Percentiles rank a stretch among this genome's conserved stretches.
Conservation (phyloP, 805 yeast genomes). For the Wickerhamomyces mucosus region DNA sequence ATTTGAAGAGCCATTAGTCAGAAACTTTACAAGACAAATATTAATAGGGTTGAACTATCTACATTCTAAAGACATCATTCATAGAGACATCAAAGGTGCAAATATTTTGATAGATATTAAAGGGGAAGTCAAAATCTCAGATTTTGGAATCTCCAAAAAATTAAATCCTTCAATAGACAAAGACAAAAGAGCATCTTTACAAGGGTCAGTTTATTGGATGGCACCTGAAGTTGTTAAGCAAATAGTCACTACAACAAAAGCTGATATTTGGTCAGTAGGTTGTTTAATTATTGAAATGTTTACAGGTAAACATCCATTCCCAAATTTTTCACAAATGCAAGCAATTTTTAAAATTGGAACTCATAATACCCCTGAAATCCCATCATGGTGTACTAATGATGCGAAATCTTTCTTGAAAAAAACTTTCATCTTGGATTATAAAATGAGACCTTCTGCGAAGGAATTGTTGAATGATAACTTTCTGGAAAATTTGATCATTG, state of each 20-base stretch:
- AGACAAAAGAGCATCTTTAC: constrained; percentile 67
- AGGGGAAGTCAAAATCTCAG: constrained; percentile 77
- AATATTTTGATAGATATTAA: constrained; percentile 73
- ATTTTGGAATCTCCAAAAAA: constrained; percentile 74
- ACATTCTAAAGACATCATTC: constrained; percentile 69
- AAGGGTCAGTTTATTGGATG: constrained; percentile 98
- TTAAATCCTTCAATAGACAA: constrained; percentile 38
- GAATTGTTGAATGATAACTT: constrained; percentile 62
- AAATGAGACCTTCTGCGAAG: constrained; percentile 63
- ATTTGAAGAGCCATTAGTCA: constrained; percentile 65
- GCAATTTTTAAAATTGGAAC: constrained; percentile 93
- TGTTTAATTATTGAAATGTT: constrained; percentile 92
- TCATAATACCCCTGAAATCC: constrained; percentile 69
- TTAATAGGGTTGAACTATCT: constrained; percentile 65
- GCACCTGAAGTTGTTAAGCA: constrained; percentile 98
- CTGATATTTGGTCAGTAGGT: constrained; percentile 97
- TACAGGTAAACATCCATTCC: constrained; percentile 94
- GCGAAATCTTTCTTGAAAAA: constrained; percentile 56
- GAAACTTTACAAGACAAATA: constrained; percentile 68
- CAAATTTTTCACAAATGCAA: constrained; percentile 92
- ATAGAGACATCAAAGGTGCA: constrained; percentile 85
- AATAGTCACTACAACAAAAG: constrained; percentile 80
- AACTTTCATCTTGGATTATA: constrained; percentile 70
- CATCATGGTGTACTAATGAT: constrained; percentile 58
- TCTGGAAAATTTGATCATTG: constrained; percentile 19